A percentile compares a stretch with the other conserved stretches of the same genome.
phyloP scores from a whole-genome alignment of 495 filamentous ascomycete genomes.

The Paragyromitra xinjiangensis region DNA sequence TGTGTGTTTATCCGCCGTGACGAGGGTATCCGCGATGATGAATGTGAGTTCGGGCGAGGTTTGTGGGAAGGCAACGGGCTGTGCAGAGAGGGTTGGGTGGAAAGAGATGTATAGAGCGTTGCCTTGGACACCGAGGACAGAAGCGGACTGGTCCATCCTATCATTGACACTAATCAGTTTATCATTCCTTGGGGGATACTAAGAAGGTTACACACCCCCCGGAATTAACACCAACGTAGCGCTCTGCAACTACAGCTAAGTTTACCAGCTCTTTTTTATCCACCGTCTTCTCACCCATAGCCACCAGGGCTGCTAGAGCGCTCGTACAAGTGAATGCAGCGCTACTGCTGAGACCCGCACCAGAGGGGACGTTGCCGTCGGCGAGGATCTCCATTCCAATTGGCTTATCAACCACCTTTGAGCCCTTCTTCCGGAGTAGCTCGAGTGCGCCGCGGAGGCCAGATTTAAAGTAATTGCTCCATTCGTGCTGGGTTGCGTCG shows the following conservation, averaged over 20 bases:
- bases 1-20: constrained; percentile 91
- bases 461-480: constrained; percentile 98
- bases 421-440: constrained; percentile 74
- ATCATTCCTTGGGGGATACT: not conserved
- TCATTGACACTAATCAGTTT: constrained; percentile 2
- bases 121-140: constrained; percentile 85
- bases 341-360: constrained; percentile 90
- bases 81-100: constrained; percentile 76
- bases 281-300: constrained; percentile 80
- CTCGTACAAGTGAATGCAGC: constrained; percentile 93
- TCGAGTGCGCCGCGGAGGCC: constrained; percentile 83
- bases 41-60: constrained; percentile 85
- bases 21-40: constrained; percentile 92
- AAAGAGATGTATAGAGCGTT: constrained; percentile 92
- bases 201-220: constrained; percentile 72
- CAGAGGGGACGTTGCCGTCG: constrained; percentile 89
- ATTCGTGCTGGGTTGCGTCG: constrained; percentile 84
- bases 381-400: constrained; percentile 86
- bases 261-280: constrained; percentile 90
- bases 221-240: constrained; percentile 94
- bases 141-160: constrained; percentile 97
- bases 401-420: constrained; percentile 68
- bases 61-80: constrained; percentile 83
- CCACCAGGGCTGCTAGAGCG: constrained; percentile 85
- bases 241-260: constrained; percentile 90